Conservation (phyloP, 768 basidiomycete genomes). For the Kwoniella pini region DNA sequence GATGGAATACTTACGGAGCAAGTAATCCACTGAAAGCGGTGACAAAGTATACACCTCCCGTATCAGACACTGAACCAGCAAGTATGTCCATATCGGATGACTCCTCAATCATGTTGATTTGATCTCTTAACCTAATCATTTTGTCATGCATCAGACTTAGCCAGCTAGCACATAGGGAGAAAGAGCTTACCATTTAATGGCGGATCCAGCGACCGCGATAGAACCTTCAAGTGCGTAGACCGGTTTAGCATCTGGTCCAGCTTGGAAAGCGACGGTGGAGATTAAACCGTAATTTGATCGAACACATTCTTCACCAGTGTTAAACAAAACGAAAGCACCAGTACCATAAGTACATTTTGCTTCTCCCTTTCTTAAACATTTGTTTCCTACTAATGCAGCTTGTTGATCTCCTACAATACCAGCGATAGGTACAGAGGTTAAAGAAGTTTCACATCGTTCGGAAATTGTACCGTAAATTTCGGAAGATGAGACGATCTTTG, state of each 20-base stretch:
- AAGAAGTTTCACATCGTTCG: slow-evolving; percentile 57
- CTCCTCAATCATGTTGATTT: slow-evolving; percentile 75
- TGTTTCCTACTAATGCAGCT: slow-evolving; percentile 93
- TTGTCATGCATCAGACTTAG: no score
- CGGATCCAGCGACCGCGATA: slow-evolving; percentile 92
- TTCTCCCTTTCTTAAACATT: slow-evolving; percentile 84
- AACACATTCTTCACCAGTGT: slow-evolving; percentile 84
- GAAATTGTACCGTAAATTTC: slow-evolving; percentile 84
- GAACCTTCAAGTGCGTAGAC: slow-evolving; percentile 94
- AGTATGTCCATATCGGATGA: slow-evolving; percentile 83
- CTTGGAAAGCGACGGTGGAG: slow-evolving; percentile 88
- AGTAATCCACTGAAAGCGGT: slow-evolving; percentile 94
- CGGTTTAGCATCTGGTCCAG: slow-evolving; percentile 73
- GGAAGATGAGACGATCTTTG: slow-evolving; percentile 83
- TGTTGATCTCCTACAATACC: slow-evolving; percentile 99
- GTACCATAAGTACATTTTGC: slow-evolving; percentile 99
- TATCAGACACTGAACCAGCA: slow-evolving; percentile 71
- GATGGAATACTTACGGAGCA: slow-evolving; percentile 75
- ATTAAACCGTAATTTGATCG: slow-evolving; percentile 82
- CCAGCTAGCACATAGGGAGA: not conserved
- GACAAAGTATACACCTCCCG: slow-evolving; percentile 93
- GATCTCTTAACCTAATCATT: slow-evolving; percentile 73
- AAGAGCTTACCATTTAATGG: slow-evolving; percentile 74
- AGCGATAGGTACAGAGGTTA: slow-evolving; percentile 74
- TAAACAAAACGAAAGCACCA: slow-evolving; percentile 93